Conservation (phyloP, 1,139 yeast genomes). For the Meyerozyma athensensis region DNA sequence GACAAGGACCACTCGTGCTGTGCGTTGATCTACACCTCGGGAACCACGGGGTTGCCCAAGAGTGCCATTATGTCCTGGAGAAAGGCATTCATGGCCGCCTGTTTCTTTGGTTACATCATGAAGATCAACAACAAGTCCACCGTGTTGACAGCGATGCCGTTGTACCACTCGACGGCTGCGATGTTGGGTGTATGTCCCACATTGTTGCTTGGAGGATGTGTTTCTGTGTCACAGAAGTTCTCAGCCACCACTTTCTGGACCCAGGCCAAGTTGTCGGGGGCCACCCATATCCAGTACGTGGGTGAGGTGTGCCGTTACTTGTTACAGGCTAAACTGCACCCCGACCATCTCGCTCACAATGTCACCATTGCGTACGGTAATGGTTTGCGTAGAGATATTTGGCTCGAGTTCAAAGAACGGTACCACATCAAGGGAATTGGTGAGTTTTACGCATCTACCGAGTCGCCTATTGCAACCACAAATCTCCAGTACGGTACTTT, state of each 20-base stretch:
- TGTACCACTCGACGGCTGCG: slow-evolving; percentile 93
- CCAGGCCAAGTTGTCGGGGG: slow-evolving; percentile 64
- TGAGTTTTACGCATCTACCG: slow-evolving; percentile 93
- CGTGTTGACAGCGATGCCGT: slow-evolving; percentile 90
- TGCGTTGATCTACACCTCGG: slow-evolving; percentile 82
- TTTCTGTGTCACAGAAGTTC: slow-evolving; percentile 77
- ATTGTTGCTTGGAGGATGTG: slow-evolving; percentile 60
- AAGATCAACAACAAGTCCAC: slow-evolving; percentile 51
- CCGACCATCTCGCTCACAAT: slow-evolving; percentile 64
- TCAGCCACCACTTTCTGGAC: slow-evolving; percentile 89
- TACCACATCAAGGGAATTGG: slow-evolving; percentile 76
- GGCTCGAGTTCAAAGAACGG: slow-evolving; percentile 74
- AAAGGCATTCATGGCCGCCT: slow-evolving; percentile 68
- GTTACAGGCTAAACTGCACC: slow-evolving; percentile 57
- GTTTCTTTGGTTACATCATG: slow-evolving; percentile 67
- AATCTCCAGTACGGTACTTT: slow-evolving; percentile 71
- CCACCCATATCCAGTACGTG: slow-evolving; percentile 87
- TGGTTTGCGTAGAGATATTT: slow-evolving; percentile 89
- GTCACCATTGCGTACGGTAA: slow-evolving; percentile 83
- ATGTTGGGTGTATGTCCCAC: slow-evolving; percentile 79
- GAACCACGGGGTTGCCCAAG: slow-evolving; percentile 94
- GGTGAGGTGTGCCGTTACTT: slow-evolving; percentile 94
- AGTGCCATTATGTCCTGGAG: slow-evolving; percentile 94
- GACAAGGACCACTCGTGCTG: slow-evolving; percentile 61
- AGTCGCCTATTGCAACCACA: slow-evolving; percentile 88